phyloP scores from a whole-genome alignment of 139 green algal genomes.

The Coccomyxa sp. region DNA sequence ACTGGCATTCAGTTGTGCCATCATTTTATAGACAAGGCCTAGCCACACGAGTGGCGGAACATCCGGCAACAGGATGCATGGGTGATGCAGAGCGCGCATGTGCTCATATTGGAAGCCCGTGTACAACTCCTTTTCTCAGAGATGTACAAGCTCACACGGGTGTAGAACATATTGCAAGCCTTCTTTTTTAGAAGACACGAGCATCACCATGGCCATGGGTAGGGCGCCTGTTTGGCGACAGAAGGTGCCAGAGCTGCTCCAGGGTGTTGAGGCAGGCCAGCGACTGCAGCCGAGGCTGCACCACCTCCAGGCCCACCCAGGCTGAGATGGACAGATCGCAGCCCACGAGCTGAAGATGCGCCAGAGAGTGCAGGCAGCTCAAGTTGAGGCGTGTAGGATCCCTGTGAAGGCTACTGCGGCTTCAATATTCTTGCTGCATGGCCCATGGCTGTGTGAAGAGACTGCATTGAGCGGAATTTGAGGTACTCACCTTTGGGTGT shows the following conservation, averaged over 20 bases:
- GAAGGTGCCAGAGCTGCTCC: constrained; percentile 18
- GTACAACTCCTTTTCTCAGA: background rate
- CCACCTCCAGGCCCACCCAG: background rate
- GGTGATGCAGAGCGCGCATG: background rate
- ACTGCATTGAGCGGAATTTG: too few relatives aligned
- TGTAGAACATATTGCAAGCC: background rate
- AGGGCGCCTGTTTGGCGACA: background rate
- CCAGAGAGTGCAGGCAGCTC: constrained; percentile 4
- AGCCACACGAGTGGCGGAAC: too few relatives aligned
- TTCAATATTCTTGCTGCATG: too few relatives aligned
- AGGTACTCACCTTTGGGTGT: too few relatives aligned
- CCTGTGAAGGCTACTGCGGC: background rate
- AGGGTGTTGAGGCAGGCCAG: constrained; percentile 7
- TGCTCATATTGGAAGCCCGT: background rate
- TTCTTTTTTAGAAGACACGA: too few relatives aligned
- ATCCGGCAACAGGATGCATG: background rate
- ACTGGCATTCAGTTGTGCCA: too few relatives aligned
- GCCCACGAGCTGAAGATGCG: constrained; percentile 8
- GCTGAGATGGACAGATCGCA: constrained; percentile 18
- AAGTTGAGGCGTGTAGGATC: constrained; percentile 12
- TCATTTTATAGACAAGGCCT: background rate
- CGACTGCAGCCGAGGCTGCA: constrained; percentile 1
- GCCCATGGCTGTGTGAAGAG: too few relatives aligned
- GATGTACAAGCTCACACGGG: background rate
- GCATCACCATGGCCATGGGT: background rate